These are phyloP conservation scores for Penicillium manginii DNA, from an alignment of 495 filamentous ascomycete genomes.

Conservation along the genomic window DNA sequence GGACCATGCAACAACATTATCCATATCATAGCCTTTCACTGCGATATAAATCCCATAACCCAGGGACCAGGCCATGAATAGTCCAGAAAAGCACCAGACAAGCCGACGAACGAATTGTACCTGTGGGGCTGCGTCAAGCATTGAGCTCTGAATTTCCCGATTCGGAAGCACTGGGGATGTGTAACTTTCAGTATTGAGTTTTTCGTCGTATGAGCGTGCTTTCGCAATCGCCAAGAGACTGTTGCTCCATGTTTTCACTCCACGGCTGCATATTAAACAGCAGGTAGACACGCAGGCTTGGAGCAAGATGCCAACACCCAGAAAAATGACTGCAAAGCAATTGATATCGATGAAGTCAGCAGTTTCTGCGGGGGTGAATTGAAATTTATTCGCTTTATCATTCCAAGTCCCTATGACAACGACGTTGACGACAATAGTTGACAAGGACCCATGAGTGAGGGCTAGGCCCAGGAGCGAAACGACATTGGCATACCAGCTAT, in stretches of 20 bases:
- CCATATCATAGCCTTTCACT: neutral
- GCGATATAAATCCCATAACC: neutral
- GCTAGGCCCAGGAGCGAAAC: slow-evolving; percentile 3
- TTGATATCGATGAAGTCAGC: slow-evolving; percentile 7
- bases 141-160: neutral
- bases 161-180: neutral
- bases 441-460: slow-evolving; percentile 1
- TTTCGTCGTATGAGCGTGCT: neutral
- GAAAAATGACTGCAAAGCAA: neutral
- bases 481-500: slow-evolving; percentile 10
- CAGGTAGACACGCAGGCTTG: slow-evolving; percentile 7
- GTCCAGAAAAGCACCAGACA: neutral
- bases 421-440: neutral
- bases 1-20: slow-evolving; percentile 4
- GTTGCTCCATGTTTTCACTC: slow-evolving; percentile 3
- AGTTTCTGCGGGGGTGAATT: neutral
- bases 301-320: slow-evolving; percentile 3
- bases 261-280: neutral
- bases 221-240: slow-evolving; percentile 2
- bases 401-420: neutral
- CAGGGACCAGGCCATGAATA: neutral
- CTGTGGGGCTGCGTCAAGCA: neutral
- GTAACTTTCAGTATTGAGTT: neutral
- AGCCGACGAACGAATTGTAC: neutral
- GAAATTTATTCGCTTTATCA: neutral